These are phyloP conservation scores for Schizophyllum commune DNA, from an alignment of 1,284 basidiomycete genomes.

Conservation along the genomic window DNA sequence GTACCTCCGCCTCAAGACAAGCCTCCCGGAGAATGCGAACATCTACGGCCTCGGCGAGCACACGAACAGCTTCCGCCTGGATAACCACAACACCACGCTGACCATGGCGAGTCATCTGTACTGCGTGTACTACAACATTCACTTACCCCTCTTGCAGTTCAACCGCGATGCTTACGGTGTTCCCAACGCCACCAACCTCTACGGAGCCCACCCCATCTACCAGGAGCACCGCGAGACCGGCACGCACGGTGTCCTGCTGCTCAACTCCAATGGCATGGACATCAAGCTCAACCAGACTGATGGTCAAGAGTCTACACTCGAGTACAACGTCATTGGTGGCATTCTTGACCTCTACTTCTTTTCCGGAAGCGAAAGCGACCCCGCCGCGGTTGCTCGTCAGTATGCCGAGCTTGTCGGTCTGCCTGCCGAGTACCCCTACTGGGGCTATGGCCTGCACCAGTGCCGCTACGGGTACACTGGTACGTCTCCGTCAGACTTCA, in stretches of 20 bases:
- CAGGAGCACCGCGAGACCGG: constrained; percentile 57
- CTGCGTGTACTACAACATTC: too few species aligned
- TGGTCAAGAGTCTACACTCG: constrained; percentile 35
- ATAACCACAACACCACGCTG: constrained; percentile 52
- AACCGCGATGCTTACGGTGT: constrained; percentile 57
- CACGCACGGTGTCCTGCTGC: constrained; percentile 61
- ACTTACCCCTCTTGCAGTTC: constrained; percentile 26
- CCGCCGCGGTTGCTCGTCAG: constrained; percentile 53
- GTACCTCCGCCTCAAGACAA: constrained; percentile 64
- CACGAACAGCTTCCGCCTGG: constrained; percentile 57
- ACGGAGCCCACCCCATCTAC: constrained; percentile 67
- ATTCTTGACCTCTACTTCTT: constrained; percentile 72
- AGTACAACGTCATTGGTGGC: constrained; percentile 69
- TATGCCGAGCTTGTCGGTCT: constrained; percentile 56
- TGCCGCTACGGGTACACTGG: constrained; percentile 63
- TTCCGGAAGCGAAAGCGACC: constrained; percentile 55
- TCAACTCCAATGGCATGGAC: constrained; percentile 71
- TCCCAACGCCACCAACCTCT: constrained; percentile 47
- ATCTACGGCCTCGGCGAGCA: constrained; percentile 77
- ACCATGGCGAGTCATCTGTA: constrained; percentile 28
- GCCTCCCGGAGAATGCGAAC: constrained; percentile 50
- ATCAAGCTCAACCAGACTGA: constrained; percentile 49
- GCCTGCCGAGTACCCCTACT: constrained; percentile 64
- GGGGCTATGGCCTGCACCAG: constrained; percentile 65
- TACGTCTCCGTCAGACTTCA: constrained; percentile 18